phyloP scores from a whole-genome alignment of 345 rosid species.

The Brassica napus region DNA sequence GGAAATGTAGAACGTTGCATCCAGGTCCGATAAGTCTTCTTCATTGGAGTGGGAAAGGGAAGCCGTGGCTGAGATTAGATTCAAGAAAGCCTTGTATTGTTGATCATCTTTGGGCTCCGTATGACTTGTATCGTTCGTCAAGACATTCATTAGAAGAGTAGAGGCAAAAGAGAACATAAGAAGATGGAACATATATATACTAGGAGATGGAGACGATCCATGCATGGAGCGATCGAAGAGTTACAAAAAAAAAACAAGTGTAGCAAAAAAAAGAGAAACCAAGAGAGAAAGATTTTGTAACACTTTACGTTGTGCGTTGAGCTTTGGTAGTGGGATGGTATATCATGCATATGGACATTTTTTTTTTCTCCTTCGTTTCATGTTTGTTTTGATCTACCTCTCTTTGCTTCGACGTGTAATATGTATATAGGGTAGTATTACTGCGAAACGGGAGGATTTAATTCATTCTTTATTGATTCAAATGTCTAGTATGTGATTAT shows the following conservation, averaged over 20 bases:
- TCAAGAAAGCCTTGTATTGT: conserved; percentile 59
- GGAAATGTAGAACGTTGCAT: conserved; percentile 59
- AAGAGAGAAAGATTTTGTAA: conserved; percentile 1
- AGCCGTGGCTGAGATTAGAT: conserved; percentile 67
- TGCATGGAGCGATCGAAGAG: conserved; percentile 29
- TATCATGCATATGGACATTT: conserved; percentile 1
- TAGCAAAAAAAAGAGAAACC: neutral
- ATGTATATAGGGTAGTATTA: conserved; percentile 27
- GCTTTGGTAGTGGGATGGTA: conserved; percentile 18
- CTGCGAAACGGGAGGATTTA: conserved; percentile 28
- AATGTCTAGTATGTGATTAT: neutral
- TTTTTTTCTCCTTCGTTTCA: neutral
- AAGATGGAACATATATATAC: neutral
- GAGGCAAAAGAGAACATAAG: neutral
- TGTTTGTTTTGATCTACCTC: neutral
- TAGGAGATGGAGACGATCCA: conserved; percentile 35
- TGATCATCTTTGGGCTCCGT: conserved; percentile 75
- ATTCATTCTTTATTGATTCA: neutral
- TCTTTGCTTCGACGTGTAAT: conserved; percentile 30
- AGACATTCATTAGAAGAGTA: conserved; percentile 53
- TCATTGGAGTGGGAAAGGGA: conserved; percentile 77
- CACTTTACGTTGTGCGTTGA: conserved; percentile 22
- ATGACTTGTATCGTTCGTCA: conserved; percentile 63
- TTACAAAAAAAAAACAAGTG: neutral
- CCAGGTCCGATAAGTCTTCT: conserved; percentile 73